These are phyloP conservation scores for Pilaira anomala DNA, from an alignment of 192 early-diverging fungal species.

Conservation along the genomic window DNA sequence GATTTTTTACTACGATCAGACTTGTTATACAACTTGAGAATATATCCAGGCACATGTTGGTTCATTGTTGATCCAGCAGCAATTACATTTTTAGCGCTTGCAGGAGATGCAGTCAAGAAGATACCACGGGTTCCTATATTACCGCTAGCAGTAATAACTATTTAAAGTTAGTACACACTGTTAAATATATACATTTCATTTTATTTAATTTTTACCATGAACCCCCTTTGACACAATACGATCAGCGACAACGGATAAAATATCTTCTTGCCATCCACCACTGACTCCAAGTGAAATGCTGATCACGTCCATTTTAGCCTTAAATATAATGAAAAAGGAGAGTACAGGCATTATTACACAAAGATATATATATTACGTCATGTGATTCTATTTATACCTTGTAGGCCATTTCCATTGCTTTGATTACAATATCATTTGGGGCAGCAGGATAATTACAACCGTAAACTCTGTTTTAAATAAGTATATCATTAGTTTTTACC, in stretches of 20 bases:
- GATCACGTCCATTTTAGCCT: slow-evolving; percentile 69
- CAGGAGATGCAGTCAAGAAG: slow-evolving; percentile 56
- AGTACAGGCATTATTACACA: too few species aligned
- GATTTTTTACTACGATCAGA: not conserved
- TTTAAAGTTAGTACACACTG: not conserved
- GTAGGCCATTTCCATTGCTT: slow-evolving; percentile 71
- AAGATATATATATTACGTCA: not conserved
- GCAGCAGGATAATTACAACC: slow-evolving; percentile 66
- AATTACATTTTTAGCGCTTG: slow-evolving; percentile 51
- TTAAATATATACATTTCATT: not conserved
- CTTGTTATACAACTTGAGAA: slow-evolving; percentile 21
- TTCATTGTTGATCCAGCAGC: slow-evolving; percentile 54
- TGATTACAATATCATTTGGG: slow-evolving; percentile 69
- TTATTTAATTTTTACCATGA: slow-evolving; percentile 14
- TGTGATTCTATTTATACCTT: slow-evolving; percentile 28
- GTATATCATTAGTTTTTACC: not conserved
- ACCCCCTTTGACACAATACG: slow-evolving; percentile 43
- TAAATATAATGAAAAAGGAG: slow-evolving; percentile 1
- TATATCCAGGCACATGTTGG: slow-evolving; percentile 26
- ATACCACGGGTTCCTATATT: slow-evolving; percentile 64
- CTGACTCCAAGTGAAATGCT: slow-evolving; percentile 79
- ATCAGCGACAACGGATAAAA: slow-evolving; percentile 56
- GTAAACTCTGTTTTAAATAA: slow-evolving; percentile 46
- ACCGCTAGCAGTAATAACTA: slow-evolving; percentile 59
- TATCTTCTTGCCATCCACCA: slow-evolving; percentile 58